A percentile compares a stretch with the other conserved stretches of the same genome.
These are phyloP conservation scores for Salmacisia buchloeana DNA, from an alignment of 1,284 basidiomycete species.

Conservation along the genomic window DNA sequence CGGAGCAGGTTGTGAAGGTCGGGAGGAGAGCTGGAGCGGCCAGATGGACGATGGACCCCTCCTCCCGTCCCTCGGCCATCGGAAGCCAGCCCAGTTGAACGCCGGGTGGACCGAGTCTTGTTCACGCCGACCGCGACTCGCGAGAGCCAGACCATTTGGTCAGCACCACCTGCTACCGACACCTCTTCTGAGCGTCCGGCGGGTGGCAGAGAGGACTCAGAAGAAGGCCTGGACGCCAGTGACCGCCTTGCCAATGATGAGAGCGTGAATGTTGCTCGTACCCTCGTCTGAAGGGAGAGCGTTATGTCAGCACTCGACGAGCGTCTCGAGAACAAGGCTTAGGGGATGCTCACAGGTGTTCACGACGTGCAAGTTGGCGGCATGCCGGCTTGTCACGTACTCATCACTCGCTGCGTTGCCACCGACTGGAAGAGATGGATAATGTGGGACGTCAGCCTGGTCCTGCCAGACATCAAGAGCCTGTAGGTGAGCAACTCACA, in stretches of 20 bases:
- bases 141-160: neutral
- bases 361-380: slow-evolving; percentile 40
- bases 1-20: too few relatives aligned
- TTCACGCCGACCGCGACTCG: too few relatives aligned
- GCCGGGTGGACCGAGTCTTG: too few relatives aligned
- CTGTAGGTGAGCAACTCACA: slow-evolving; percentile 80
- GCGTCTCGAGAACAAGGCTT: neutral
- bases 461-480: slow-evolving; percentile 58
- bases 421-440: slow-evolving; percentile 20
- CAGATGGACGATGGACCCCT: too few relatives aligned
- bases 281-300: slow-evolving; percentile 24
- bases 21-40: too few relatives aligned
- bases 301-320: neutral
- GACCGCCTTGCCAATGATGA: slow-evolving; percentile 57
- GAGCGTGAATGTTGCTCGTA: slow-evolving; percentile 32
- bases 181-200: too few relatives aligned
- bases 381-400: slow-evolving; percentile 32
- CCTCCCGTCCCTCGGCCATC: too few relatives aligned
- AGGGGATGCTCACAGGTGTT: slow-evolving; percentile 29
- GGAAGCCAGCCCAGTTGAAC: too few relatives aligned
- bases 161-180: too few relatives aligned
- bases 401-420: slow-evolving; percentile 51
- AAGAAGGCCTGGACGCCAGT: slow-evolving; percentile 26
- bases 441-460: neutral
- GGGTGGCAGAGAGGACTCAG: neutral